Conservation (phyloP, 108 stramenopile genomes). For the Conticribra guillardii region DNA sequence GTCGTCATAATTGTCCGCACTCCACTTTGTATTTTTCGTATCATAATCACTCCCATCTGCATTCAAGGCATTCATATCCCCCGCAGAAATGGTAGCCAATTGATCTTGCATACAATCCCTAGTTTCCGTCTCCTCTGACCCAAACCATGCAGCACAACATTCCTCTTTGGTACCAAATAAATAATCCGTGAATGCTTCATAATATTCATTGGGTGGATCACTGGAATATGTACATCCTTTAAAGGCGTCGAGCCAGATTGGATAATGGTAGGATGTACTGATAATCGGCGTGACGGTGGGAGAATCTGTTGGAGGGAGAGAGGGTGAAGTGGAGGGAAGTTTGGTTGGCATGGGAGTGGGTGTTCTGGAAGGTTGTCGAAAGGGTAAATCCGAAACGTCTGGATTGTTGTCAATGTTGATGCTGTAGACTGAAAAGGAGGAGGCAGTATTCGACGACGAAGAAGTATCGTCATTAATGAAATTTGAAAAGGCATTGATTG, state of each 20-base stretch:
- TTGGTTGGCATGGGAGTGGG: background rate
- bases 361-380: background rate
- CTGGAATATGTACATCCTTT: background rate
- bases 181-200: background rate
- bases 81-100: background rate
- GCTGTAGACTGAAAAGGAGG: background rate
- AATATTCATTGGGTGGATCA: background rate
- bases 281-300: background rate
- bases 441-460: too few relatives aligned
- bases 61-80: background rate
- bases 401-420: background rate
- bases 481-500: too few relatives aligned
- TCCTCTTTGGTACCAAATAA: background rate
- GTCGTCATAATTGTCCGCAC: background rate
- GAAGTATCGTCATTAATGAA: background rate
- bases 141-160: background rate
- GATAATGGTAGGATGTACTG: background rate
- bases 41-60: background rate
- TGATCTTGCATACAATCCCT: background rate
- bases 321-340: background rate
- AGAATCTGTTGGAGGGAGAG: background rate
- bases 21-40: background rate
- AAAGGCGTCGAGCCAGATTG: background rate
- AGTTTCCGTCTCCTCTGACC: background rate
- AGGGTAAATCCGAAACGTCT: background rate